Evolutionary conservation across 208 protist species (phyloP).

Genomic region (Acanthamoeba lenticulata): DNA sequence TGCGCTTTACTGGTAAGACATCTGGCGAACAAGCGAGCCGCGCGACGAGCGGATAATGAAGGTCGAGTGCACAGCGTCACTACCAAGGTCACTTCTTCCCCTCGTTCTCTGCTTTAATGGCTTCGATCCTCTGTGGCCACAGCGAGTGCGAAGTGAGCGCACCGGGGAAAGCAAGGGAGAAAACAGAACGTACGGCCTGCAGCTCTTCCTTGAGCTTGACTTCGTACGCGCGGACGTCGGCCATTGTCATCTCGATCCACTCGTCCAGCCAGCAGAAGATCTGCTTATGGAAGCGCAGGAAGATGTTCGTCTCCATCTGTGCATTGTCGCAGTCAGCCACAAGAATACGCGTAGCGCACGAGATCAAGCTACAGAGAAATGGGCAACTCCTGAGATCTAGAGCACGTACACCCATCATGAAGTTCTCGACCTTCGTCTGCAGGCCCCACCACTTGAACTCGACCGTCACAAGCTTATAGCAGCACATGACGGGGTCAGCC

Average conservation of each 20-base stretch:
- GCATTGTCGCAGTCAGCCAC: neutral
- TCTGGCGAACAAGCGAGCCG: too few relatives aligned
- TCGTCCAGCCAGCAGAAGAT: constrained; percentile 84
- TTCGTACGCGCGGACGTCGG: constrained; percentile 82
- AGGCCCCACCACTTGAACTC: constrained; percentile 72
- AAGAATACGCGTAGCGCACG: neutral
- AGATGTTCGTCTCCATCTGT: constrained; percentile 61
- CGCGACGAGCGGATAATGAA: too few relatives aligned
- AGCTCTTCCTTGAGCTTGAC: constrained; percentile 76
- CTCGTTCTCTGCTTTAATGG: neutral
- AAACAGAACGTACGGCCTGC: neutral
- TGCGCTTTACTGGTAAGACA: too few relatives aligned
- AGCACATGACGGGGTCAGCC: constrained; percentile 72
- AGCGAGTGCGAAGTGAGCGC: neutral
- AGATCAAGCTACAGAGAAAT: neutral
- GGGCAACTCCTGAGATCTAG: neutral
- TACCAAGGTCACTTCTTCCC: too few relatives aligned
- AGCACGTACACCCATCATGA: constrained; percentile 19
- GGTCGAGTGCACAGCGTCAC: too few relatives aligned
- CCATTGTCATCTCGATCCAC: constrained; percentile 81
- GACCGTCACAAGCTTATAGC: constrained; percentile 76
- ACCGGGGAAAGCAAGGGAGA: neutral
- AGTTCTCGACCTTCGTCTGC: constrained; percentile 72
- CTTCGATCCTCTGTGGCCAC: neutral
- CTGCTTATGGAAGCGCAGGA: constrained; percentile 81